Conservation (phyloP, 768 basidiomycete genomes). For the Sarcodon aspratus region DNA sequence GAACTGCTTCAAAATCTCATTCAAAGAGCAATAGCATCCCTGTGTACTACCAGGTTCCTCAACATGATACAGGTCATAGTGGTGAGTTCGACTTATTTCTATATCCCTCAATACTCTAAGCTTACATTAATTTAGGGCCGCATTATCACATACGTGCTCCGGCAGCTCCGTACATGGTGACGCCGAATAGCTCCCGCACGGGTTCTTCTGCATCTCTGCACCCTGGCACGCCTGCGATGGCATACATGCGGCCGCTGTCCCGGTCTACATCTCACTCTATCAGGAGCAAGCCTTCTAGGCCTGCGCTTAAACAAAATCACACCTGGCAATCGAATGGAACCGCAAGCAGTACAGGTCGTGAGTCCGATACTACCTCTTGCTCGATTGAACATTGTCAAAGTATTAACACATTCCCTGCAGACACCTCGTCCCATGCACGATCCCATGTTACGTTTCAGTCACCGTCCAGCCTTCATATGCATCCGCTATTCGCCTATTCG, state of each 20-base stretch:
- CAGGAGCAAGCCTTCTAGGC: slow-evolving; percentile 14
- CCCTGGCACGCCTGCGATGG: slow-evolving; percentile 22
- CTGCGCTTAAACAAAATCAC: slow-evolving; percentile 34
- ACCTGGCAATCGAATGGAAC: slow-evolving; percentile 32
- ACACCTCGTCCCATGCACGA: slow-evolving; percentile 19
- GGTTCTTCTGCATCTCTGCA: slow-evolving; percentile 38
- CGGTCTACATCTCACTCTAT: neutral
- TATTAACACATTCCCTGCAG: slow-evolving; percentile 8
- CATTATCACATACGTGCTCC: neutral
- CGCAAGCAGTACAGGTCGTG: slow-evolving; percentile 11
- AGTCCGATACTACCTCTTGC: neutral
- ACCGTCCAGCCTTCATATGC: slow-evolving; percentile 33
- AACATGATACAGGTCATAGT: neutral
- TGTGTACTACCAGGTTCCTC: neutral
- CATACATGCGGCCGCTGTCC: slow-evolving; percentile 17
- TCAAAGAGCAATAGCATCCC: slow-evolving; percentile 9
- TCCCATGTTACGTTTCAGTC: slow-evolving; percentile 9
- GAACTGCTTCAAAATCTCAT: slow-evolving; percentile 26
- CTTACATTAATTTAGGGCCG: neutral
- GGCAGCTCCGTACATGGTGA: slow-evolving; percentile 1
- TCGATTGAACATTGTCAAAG: neutral
- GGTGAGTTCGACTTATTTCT: neutral
- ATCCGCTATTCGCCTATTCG: slow-evolving; percentile 49
- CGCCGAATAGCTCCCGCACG: slow-evolving; percentile 35
- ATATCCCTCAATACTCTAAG: neutral